phyloP scores from a whole-genome alignment of 1,284 basidiomycete species.

The Ceratobasidium sp. region DNA sequence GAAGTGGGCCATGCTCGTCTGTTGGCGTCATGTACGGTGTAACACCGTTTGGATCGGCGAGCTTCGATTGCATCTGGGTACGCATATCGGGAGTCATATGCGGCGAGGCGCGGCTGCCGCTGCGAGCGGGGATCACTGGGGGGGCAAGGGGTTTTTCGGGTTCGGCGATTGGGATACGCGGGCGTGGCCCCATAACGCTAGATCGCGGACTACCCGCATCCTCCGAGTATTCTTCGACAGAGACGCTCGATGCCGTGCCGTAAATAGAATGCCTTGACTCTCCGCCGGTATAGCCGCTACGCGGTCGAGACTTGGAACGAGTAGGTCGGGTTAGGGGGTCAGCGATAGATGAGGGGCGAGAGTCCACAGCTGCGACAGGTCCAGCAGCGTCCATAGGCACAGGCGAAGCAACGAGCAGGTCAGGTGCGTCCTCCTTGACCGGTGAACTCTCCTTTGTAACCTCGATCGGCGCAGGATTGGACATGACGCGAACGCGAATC shows the following conservation, averaged over 20 bases:
- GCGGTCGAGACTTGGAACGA: conserved; percentile 34
- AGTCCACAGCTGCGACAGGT: background rate
- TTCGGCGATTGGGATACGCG: conserved; percentile 10
- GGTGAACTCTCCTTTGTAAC: conserved; percentile 38
- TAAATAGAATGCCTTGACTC: conserved; percentile 29
- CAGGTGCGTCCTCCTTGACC: conserved; percentile 22
- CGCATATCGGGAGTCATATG: conserved; percentile 27
- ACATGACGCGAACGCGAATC: conserved; percentile 36
- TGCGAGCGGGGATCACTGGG: background rate
- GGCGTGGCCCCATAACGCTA: conserved; percentile 23
- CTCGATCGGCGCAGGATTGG: conserved; percentile 26
- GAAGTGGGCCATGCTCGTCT: conserved; percentile 27
- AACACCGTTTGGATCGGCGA: background rate
- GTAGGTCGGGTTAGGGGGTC: background rate
- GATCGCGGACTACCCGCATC: conserved; percentile 1
- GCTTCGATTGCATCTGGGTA: conserved; percentile 4
- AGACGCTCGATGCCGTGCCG: conserved; percentile 25
- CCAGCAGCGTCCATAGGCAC: background rate
- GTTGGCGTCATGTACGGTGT: conserved; percentile 40
- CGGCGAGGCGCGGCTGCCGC: conserved; percentile 1
- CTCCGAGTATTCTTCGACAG: conserved; percentile 7
- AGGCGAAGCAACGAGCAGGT: conserved; percentile 1
- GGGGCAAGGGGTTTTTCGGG: conserved; percentile 2
- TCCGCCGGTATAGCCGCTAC: conserved; percentile 18
- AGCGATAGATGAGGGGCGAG: conserved; percentile 4